Evolutionary conservation across 768 basidiomycete species (phyloP), one percentile per base, ranked within the genome.

Genomic region (Leucocoprinus birnbaumii): DNA sequence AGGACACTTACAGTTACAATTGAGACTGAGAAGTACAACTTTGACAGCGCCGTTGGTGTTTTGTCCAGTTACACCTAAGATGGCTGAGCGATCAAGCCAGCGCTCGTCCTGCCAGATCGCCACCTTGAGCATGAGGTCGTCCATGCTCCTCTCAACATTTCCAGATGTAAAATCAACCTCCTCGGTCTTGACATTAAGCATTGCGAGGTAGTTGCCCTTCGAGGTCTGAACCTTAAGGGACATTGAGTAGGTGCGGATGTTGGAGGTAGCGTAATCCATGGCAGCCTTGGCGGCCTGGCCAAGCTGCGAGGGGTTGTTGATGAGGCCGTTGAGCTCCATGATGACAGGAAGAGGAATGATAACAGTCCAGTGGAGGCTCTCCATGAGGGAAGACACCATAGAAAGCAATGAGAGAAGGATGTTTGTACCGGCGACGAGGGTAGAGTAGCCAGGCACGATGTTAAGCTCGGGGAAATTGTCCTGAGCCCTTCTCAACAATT

Each of bases 281-380:
- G 94, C 91, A 10, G 77, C 74, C 35, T 76, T 74, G 0, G 97
- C 94, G 0, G 90, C 84, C 44, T 83, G 79, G 38, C 87, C 91
- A 21, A 98, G 85, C 42, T 80, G 77, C 0, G 80, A 70, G 2
- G 73, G 57, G 59, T 89, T 87, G 54, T 74, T 69, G 1, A 81
- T 77, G 7, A 98, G 83, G n/a, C 94, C 94, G 61, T 99, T 95
- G 7, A 99, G 85, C 62, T 99, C 97, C 79, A 95, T 98, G 65
- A 98, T 82, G 58, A 97, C 96, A 0, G 94, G 95, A 2, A 98
- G 80, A 3, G 97, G 97, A 0, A 99, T 75, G 55, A 99, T 76
- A 44, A 96, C 78, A 0, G 92, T 97, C 94, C 94, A 98, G 24
- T 74, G 75, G 16, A 84, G 70, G 57, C 84, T 85, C 67, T 96